Evolutionary conservation across 768 basidiomycete genomes (phyloP), one percentile per base, ranked within the genome.

Genomic region (Lactarius deliciosus): DNA sequence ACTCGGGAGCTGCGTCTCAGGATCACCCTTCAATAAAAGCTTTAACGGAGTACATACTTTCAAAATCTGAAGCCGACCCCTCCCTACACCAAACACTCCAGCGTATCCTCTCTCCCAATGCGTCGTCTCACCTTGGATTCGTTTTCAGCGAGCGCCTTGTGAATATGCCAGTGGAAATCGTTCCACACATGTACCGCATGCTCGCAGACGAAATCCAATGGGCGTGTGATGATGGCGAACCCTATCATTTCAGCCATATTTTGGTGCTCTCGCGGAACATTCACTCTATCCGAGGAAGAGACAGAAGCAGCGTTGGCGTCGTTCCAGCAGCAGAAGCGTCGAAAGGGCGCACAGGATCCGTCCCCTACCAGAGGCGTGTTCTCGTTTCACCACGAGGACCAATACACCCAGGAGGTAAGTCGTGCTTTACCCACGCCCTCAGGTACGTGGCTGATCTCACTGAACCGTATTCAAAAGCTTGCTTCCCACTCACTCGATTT

Each of bases 91-190:
- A 79, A 32, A 76, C 83, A 13, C 81, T 92, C 30, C 80, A 82
- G 69, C 74, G 76, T 11, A 79, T 90, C 7, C 83, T 91, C 65
- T 72, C 74, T 43, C 70, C 75, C 15, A 64, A 72, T 3, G 72
- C 80, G 71, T 41, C 76, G 78, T 79, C 80, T 18, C 85, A 90
- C 68, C 85, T 96, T 56, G 96, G 93, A 2, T 81, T 97, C 20
- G 82, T 98, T 10, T 80, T 99, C 69, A 91, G 89, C 69, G 94
- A 97, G 75, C 83, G 96, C 0, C 80, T 98, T 60, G 82, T 97
- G 70, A 99, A 98, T 75, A 96, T 99, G 88, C 96, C 96, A 0
- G 89, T 94, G 16, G 93, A 98, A 71, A 86, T 95, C 41, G 83
- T 96, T 10, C 90, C 94, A 6, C 95, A 94, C 1, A 90, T 97